Conservation (phyloP, 148 eudicot species). For the Rhododendron griersonianum region DNA sequence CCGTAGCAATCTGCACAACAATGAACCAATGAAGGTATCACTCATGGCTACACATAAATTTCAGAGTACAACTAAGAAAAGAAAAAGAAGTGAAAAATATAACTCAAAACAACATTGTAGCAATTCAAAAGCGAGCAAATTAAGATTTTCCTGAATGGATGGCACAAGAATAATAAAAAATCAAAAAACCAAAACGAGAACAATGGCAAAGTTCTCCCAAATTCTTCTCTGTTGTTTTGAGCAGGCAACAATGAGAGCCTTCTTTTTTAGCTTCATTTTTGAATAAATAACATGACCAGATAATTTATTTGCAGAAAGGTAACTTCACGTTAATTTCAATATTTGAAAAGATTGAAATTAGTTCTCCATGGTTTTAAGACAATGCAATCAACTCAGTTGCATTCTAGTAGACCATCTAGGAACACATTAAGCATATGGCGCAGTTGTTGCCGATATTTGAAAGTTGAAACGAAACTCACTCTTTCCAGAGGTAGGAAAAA, state of each 20-base stretch:
- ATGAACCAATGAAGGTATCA: not conserved
- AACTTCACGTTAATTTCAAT: not conserved
- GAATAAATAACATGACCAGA: not conserved
- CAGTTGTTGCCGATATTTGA: not conserved
- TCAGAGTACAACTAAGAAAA: not conserved
- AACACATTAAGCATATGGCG: conserved; percentile 1
- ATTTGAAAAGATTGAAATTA: not conserved
- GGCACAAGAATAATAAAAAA: not conserved
- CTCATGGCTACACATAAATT: not conserved
- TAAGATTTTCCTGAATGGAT: not conserved
- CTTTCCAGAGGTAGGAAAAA: conserved; percentile 95
- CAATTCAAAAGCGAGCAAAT: not conserved
- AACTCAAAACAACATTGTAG: not conserved
- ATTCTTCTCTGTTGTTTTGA: not conserved
- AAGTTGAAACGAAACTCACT: conserved; percentile 32
- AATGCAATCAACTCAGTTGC: not conserved
- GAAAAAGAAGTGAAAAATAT: not conserved
- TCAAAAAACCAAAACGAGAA: not conserved
- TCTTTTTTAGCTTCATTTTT: not conserved
- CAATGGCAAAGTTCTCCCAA: not conserved
- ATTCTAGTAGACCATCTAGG: not conserved
- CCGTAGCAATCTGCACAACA: not conserved
- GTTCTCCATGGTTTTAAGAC: not conserved
- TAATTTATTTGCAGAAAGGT: not conserved
- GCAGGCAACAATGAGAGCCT: not conserved